These are phyloP conservation scores for Phtheirospermum japonicum DNA, from an alignment of 257 asterid species.

Conservation along the genomic window DNA sequence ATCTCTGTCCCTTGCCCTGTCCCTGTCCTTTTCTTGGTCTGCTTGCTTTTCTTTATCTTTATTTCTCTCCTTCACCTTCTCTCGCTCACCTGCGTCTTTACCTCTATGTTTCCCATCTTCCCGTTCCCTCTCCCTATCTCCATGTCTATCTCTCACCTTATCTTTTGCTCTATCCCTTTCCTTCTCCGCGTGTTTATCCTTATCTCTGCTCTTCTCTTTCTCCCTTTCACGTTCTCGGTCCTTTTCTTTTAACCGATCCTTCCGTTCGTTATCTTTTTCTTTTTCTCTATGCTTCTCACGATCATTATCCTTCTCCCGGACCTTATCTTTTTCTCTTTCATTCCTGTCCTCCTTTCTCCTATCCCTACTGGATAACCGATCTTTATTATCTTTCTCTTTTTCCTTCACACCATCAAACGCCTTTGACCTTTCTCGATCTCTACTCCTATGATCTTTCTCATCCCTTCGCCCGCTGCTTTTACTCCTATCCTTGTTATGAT, in stretches of 20 bases:
- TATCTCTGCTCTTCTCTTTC: slow-evolving; percentile 42
- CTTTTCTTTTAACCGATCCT: slow-evolving; percentile 55
- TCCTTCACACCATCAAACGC: slow-evolving; percentile 39
- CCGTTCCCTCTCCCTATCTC: slow-evolving; percentile 52
- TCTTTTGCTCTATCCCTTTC: slow-evolving; percentile 47
- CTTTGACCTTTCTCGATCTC: slow-evolving; percentile 62
- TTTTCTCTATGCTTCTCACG: slow-evolving; percentile 61
- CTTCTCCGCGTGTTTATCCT: slow-evolving; percentile 43
- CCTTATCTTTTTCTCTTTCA: slow-evolving; percentile 53
- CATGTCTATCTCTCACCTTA: slow-evolving; percentile 53
- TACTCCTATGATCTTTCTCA: slow-evolving; percentile 65
- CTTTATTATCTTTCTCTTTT: slow-evolving; percentile 51
- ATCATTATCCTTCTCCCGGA: slow-evolving; percentile 54
- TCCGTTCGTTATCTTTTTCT: slow-evolving; percentile 59
- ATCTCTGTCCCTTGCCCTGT: slow-evolving; percentile 61
- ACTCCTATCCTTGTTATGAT: slow-evolving; percentile 59
- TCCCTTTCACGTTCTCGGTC: slow-evolving; percentile 52
- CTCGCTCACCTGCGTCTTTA: slow-evolving; percentile 55
- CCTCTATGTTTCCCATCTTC: slow-evolving; percentile 51
- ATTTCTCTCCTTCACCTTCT: slow-evolving; percentile 59
- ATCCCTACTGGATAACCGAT: slow-evolving; percentile 45
- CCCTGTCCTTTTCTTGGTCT: slow-evolving; percentile 61
- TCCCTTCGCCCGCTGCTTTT: slow-evolving; percentile 56
- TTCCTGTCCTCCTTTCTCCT: slow-evolving; percentile 72
- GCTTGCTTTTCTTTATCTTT: slow-evolving; percentile 61